phyloP scores from a whole-genome alignment of 208 protist genomes.

The Naegleria fowleri region DNA sequence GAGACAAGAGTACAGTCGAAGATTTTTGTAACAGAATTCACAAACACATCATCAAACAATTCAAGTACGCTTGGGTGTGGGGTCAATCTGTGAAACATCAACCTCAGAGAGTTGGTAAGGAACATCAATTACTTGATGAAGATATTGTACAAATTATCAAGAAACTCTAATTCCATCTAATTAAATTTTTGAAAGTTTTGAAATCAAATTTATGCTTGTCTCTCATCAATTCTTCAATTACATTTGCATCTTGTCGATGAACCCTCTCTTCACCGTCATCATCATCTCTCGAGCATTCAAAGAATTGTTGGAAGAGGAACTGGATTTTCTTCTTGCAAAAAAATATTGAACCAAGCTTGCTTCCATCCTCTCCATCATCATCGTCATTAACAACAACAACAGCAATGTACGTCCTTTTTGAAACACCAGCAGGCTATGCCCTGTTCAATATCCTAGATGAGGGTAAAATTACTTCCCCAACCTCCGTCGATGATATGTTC shows the following conservation, averaged over 20 bases:
- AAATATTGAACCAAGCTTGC: neutral
- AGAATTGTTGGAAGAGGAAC: neutral
- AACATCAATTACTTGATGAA: slow-evolving; percentile 94
- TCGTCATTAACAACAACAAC: neutral
- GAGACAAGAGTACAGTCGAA: slow-evolving; percentile 74
- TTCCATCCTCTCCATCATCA: neutral
- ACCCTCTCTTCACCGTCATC: neutral
- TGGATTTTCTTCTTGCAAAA: neutral
- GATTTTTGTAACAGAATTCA: slow-evolving; percentile 95
- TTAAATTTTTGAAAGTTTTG: neutral
- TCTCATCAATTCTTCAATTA: no score
- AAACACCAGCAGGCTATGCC: slow-evolving; percentile 95
- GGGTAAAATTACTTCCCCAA: slow-evolving; percentile 76
- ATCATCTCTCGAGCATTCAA: neutral
- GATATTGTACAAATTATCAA: slow-evolving; percentile 98
- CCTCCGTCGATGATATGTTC: slow-evolving; percentile 73
- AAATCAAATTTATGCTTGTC: no score
- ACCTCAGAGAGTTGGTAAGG: slow-evolving; percentile 90
- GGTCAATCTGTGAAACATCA: slow-evolving; percentile 94
- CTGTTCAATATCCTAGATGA: slow-evolving; percentile 92
- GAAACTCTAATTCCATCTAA: slow-evolving; percentile 65
- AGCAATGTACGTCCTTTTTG: slow-evolving; percentile 91
- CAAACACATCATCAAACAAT: slow-evolving; percentile 86
- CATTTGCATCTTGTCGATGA: no score
- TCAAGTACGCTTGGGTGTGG: slow-evolving; percentile 98